Conservation (phyloP, 345 rosid genomes). For the Mallotus nudiflorus region DNA sequence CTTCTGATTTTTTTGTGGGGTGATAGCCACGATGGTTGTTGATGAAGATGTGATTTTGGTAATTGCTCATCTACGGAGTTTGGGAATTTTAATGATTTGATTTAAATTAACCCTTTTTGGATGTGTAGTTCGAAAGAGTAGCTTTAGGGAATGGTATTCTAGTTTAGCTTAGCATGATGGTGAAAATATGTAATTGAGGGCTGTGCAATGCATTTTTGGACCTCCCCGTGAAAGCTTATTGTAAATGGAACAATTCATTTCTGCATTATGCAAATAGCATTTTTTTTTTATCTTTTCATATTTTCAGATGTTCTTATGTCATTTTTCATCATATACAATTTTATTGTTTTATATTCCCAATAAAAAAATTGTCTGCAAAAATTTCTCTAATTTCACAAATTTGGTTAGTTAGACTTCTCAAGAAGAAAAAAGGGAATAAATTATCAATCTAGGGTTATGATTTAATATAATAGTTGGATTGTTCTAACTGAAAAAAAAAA, state of each 20-base stretch:
- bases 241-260: conserved; percentile 15
- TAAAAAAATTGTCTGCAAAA: no score
- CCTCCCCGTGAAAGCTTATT: neutral
- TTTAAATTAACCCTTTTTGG: neutral
- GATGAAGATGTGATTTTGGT: conserved; percentile 1
- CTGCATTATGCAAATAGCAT: conserved; percentile 7
- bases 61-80: neutral
- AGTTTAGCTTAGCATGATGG: neutral
- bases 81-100: neutral
- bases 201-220: conserved; percentile 15
- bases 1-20: neutral
- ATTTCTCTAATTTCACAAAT: no score
- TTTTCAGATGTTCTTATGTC: no score
- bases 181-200: neutral
- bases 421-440: no score
- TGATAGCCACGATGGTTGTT: neutral
- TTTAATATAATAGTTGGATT: no score
- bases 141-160: neutral
- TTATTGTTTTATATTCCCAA: no score
- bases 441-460: no score
- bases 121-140: conserved; percentile 18
- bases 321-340: no score
- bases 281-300: neutral
- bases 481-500: no score
- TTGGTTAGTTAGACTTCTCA: no score